Conservation (phyloP, 805 yeast genomes). For the Saccharomyces cerevisiae region DNA sequence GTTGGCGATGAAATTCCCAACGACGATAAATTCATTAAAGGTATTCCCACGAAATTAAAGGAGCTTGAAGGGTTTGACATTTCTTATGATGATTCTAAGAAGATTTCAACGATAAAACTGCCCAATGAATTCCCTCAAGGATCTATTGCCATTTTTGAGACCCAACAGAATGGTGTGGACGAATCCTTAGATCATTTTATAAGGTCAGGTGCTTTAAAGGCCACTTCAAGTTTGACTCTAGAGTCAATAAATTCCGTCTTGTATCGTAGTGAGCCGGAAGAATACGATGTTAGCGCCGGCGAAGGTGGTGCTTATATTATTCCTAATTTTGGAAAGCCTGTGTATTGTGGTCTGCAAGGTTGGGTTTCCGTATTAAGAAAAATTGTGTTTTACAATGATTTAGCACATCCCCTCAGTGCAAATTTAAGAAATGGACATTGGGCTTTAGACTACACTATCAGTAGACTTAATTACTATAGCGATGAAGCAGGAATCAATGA, state of each 20-base stretch:
- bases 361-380: conserved; percentile 66
- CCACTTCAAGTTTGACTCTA: conserved; percentile 51
- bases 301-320: conserved; percentile 62
- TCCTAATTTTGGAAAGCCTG: conserved; percentile 65
- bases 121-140: conserved; percentile 77
- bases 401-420: conserved; percentile 76
- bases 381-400: conserved; percentile 59
- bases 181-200: conserved; percentile 54
- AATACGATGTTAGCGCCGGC: conserved; percentile 70
- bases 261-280: conserved; percentile 80
- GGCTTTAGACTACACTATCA: conserved; percentile 74
- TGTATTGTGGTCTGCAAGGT: conserved; percentile 89
- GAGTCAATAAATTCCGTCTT: conserved; percentile 68
- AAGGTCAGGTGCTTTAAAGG: conserved; percentile 70
- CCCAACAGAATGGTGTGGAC: conserved; percentile 61
- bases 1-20: conserved; percentile 40
- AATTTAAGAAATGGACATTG: conserved; percentile 78
- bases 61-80: conserved; percentile 45
- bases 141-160: conserved; percentile 75
- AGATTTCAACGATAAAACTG: conserved; percentile 46
- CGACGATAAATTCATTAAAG: conserved; percentile 38
- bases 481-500: conserved; percentile 39
- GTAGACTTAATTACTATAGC: conserved; percentile 51
- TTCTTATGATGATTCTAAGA: conserved; percentile 34
- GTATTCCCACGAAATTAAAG: conserved; percentile 58